These are phyloP conservation scores for Cladosporium sp. DNA, from an alignment of 2,329 filamentous ascomycete genomes.

Conservation along the genomic window DNA sequence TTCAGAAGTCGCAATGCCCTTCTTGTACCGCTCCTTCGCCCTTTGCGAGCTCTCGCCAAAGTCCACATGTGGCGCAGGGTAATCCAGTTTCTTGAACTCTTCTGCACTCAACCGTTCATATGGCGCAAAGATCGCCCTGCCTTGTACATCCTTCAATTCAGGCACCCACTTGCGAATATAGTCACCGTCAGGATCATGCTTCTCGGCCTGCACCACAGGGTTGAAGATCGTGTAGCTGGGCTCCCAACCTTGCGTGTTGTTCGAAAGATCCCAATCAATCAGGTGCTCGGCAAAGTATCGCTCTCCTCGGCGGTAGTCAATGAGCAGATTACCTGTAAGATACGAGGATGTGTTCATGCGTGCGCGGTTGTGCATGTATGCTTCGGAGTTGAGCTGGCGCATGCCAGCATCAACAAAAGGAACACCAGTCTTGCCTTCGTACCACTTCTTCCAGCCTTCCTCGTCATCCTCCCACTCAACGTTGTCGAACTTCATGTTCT, in stretches of 20 bases:
- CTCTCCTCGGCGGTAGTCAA: slow-evolving; percentile 53
- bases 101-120: slow-evolving; percentile 44
- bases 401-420: slow-evolving; percentile 55
- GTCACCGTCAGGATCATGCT: slow-evolving; percentile 74
- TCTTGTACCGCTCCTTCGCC: slow-evolving; percentile 46
- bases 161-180: slow-evolving; percentile 84
- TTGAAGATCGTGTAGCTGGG: slow-evolving; percentile 53
- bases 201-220: slow-evolving; percentile 78
- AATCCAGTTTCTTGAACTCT: slow-evolving; percentile 52
- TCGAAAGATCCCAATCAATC: slow-evolving; percentile 50
- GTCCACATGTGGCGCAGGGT: slow-evolving; percentile 48
- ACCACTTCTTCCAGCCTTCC: slow-evolving; percentile 53
- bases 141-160: slow-evolving; percentile 60
- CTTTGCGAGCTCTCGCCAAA: slow-evolving; percentile 46
- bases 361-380: slow-evolving; percentile 54
- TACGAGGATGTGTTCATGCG: slow-evolving; percentile 54
- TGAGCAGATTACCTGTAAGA: slow-evolving; percentile 50
- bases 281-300: slow-evolving; percentile 54
- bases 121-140: slow-evolving; percentile 53
- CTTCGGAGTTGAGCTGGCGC: slow-evolving; percentile 51
- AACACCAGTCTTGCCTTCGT: slow-evolving; percentile 48
- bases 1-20: slow-evolving; percentile 45
- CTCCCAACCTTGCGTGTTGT: slow-evolving; percentile 56
- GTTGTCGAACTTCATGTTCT: slow-evolving; percentile 54
- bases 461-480: slow-evolving; percentile 54